Base-by-base conservation (phyloP, 306 rosid species). In the Prunus salicina region DNA sequence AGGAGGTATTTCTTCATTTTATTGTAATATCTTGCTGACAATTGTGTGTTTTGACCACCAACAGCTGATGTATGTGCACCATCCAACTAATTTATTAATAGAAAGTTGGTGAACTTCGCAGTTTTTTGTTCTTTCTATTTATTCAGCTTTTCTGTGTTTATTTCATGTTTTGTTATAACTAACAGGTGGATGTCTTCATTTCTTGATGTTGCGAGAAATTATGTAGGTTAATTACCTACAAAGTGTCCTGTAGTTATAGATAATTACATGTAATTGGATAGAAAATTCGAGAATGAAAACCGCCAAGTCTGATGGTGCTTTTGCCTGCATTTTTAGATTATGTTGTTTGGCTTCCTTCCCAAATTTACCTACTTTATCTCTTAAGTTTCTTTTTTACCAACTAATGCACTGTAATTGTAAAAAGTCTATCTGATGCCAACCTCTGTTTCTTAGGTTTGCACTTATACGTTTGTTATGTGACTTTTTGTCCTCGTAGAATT, bases 1-100 rank as follows among this genome's bases (percentile, higher is more conserved):
- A 83, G 75, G 93, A 87, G 90, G 99, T 91, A 75, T 78, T 72
- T 68, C 43, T 73, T 51, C 61, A 1, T 34, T 84, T 55, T 62
- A 41, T 34, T 49, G 14, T 27, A 30, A 47, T 24, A 64, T 19
- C 53, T 13, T 65, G 49, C 65, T 64, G 70, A 83, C 68, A 18
- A 77, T 65, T 76, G 58, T 6, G 57, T 50, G 25, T 34, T 32
- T 64, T 65, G 71, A 58, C 55, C 27, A 22, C 64, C 46, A 78
- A 47, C 65, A 43, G 16, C 43, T 55, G 64, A 38, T 71, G 25
- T 32, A 65, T 34, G 7, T 4, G 12, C 13, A 7, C 67, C 55
- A 16, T 57, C 43, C 19, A 10, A 27, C 45, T 24, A 12, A 19
- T 12, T 27, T 50, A 30, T 76, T 32, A 47, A n/a, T 57, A 46